A percentile compares a stretch with the other conserved stretches of the same genome.
phyloP scores from a whole-genome alignment of 2,329 filamentous ascomycete species.

The Nigrograna mackinnonii region DNA sequence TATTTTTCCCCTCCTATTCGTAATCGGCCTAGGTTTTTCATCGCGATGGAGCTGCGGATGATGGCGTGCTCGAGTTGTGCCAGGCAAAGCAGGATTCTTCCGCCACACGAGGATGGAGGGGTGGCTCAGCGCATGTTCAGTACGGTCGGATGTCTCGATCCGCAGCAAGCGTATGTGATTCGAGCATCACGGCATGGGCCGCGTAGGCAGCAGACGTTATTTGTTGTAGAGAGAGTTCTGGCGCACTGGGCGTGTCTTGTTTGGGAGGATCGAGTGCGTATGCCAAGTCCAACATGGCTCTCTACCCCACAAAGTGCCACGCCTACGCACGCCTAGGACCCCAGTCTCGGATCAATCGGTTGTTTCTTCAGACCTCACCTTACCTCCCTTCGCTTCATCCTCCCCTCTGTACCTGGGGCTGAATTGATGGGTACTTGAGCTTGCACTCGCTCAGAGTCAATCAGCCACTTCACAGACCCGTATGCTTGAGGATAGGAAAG shows the following conservation, averaged over 20 bases:
- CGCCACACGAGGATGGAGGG: too few relatives aligned
- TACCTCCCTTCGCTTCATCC: neutral
- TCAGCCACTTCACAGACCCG: too few relatives aligned
- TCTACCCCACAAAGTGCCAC: constrained; percentile 26
- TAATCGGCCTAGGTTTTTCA: too few relatives aligned
- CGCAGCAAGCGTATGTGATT: constrained; percentile 1
- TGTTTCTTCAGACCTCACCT: constrained; percentile 20
- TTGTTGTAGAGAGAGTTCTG: neutral
- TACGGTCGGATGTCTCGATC: constrained; percentile 2
- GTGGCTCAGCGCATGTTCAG: too few relatives aligned
- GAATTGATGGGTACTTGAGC: too few relatives aligned
- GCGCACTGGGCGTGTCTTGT: constrained; percentile 2
- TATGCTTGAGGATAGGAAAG: neutral
- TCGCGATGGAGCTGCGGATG: too few relatives aligned
- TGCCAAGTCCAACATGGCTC: constrained; percentile 26
- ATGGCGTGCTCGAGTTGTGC: too few relatives aligned
- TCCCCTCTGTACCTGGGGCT: too few relatives aligned
- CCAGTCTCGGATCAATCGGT: constrained; percentile 25
- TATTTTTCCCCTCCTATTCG: too few relatives aligned
- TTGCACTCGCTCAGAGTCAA: too few relatives aligned
- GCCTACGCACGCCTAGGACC: neutral
- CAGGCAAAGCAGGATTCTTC: too few relatives aligned
- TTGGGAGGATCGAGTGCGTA: constrained; percentile 26
- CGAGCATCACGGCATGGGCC: constrained; percentile 3
- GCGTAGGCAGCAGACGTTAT: constrained; percentile 1